Conservation (phyloP, 345 rosid species). For the Murraya paniculata region DNA sequence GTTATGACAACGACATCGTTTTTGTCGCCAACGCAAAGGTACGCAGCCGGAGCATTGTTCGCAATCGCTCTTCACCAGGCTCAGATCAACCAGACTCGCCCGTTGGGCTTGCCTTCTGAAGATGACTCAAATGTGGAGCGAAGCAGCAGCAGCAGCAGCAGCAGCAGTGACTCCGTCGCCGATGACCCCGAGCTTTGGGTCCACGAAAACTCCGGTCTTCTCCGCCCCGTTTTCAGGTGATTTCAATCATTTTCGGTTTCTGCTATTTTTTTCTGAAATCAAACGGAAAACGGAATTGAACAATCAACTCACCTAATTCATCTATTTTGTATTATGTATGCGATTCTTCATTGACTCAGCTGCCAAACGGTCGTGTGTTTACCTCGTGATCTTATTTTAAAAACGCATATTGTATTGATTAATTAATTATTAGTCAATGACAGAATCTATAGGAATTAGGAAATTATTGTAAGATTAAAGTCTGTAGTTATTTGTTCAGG, state of each 20-base stretch:
- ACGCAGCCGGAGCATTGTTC: constrained; percentile 78
- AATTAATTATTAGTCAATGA: not conserved
- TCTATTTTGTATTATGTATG: not conserved
- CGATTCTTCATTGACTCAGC: not conserved
- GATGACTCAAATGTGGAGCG: constrained; percentile 39
- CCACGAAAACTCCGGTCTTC: constrained; percentile 67
- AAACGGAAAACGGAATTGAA: not conserved
- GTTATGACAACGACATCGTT: constrained; percentile 37
- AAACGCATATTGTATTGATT: not conserved
- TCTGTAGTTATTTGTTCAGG: not conserved
- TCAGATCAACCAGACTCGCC: constrained; percentile 79
- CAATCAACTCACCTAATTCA: not conserved
- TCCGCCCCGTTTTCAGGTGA: constrained; percentile 85
- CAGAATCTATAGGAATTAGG: not conserved
- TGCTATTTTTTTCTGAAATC: not conserved
- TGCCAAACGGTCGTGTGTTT: not conserved
- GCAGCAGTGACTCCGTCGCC: constrained; percentile 72
- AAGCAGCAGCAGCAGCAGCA: constrained; percentile 42
- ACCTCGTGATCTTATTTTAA: not conserved
- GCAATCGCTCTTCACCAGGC: constrained; percentile 84
- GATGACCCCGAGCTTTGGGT: constrained; percentile 85
- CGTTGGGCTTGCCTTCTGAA: constrained; percentile 42
- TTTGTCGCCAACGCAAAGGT: constrained; percentile 65
- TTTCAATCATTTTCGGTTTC: not conserved
- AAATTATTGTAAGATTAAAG: not conserved